Evolutionary conservation across 1,139 yeast genomes (phyloP).

Genomic region (Sugiyamaella pinicola): DNA sequence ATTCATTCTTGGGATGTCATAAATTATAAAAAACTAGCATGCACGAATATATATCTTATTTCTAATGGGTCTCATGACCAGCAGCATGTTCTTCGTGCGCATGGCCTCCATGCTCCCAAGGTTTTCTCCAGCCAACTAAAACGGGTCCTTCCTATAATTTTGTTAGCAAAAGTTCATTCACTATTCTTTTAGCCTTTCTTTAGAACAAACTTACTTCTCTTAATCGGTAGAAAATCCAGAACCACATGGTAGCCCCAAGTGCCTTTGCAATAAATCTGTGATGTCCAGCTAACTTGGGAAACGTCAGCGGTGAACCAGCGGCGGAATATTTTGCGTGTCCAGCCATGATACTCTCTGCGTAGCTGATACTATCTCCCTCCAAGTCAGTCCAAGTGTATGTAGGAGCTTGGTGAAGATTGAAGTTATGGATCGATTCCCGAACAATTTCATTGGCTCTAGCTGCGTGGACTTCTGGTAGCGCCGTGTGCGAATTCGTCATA

Average conservation of each 20-base stretch:
- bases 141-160: conserved; percentile 44
- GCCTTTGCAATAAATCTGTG: conserved; percentile 62
- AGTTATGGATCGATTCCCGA: not conserved
- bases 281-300: conserved; percentile 40
- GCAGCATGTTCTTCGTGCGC: conserved; percentile 31
- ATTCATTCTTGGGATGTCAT: no score
- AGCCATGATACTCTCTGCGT: conserved; percentile 28
- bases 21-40: not conserved
- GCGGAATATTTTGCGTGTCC: conserved; percentile 40
- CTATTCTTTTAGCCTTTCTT: no score
- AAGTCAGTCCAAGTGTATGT: not conserved
- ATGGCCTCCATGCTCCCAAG: conserved; percentile 45
- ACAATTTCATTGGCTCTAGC: conserved; percentile 12
- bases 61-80: conserved; percentile 15
- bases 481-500: not conserved
- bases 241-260: conserved; percentile 86
- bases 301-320: conserved; percentile 42
- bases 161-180: conserved; percentile 20
- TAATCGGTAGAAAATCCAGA: conserved; percentile 77
- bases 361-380: not conserved
- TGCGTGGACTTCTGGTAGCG: conserved; percentile 1
- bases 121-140: conserved; percentile 46
- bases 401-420: conserved; percentile 1
- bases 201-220: conserved; percentile 59
- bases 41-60: not conserved